A percentile compares a stretch with the other conserved stretches of the same genome.
Evolutionary conservation across 2,329 filamentous ascomycete species (phyloP).

Genomic region (Trichoderma koningiopsis): DNA sequence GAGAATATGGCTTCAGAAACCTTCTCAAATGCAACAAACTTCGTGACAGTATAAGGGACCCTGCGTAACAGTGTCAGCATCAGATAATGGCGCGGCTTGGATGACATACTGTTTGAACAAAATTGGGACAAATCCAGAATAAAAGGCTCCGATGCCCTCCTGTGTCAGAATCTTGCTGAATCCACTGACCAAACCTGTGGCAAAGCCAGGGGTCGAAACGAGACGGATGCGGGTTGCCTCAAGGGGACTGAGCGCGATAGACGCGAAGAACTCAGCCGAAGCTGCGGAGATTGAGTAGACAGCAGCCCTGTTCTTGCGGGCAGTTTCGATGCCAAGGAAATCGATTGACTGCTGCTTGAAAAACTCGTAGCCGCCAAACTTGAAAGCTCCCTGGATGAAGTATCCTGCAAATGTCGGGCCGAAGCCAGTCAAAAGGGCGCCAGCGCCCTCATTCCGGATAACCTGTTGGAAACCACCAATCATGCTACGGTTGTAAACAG

Average conservation of each 20-base stretch:
- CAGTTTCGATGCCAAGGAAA: constrained; percentile 73
- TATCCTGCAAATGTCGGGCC: constrained; percentile 87
- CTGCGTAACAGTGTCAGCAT: constrained; percentile 41
- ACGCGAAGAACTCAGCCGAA: constrained; percentile 63
- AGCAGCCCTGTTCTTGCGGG: constrained; percentile 63
- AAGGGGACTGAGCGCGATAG: constrained; percentile 79
- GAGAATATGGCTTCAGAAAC: constrained; percentile 68
- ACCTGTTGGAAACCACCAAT: constrained; percentile 86
- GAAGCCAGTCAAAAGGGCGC: constrained; percentile 81
- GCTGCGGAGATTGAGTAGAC: constrained; percentile 71
- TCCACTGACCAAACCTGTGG: constrained; percentile 70
- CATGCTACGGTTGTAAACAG: constrained; percentile 84
- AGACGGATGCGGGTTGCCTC: constrained; percentile 87
- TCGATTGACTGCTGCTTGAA: constrained; percentile 93
- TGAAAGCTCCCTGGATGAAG: constrained; percentile 92
- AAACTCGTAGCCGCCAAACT: constrained; percentile 94
- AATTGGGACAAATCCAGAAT: constrained; percentile 80
- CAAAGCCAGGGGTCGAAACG: constrained; percentile 78
- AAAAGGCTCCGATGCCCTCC: constrained; percentile 79
- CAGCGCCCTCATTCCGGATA: constrained; percentile 79
- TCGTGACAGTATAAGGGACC: constrained; percentile 83
- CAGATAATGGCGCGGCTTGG: constrained; percentile 6
- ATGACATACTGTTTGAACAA: constrained; percentile 49
- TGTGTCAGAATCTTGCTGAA: constrained; percentile 74
- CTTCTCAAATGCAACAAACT: constrained; percentile 86